Conservation (phyloP, 1,284 basidiomycete species). For the Cystobasidiaceae sp. region DNA sequence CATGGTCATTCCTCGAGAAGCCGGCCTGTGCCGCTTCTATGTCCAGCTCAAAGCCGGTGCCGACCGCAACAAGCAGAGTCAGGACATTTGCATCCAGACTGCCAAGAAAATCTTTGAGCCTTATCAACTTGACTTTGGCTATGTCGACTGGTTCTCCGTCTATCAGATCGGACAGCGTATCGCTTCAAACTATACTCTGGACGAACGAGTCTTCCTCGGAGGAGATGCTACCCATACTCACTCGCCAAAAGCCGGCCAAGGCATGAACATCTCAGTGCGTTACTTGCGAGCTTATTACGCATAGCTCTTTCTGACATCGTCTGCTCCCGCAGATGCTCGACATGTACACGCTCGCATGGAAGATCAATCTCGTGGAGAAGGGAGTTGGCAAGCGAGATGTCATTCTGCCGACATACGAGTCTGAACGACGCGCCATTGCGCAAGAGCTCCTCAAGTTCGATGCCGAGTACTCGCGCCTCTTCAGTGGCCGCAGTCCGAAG, state of each 20-base stretch:
- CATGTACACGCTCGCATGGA: conserved; percentile 49
- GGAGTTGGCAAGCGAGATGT: conserved; percentile 45
- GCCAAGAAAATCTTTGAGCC: conserved; percentile 49
- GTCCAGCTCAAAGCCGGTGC: conserved; percentile 40
- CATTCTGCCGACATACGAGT: conserved; percentile 48
- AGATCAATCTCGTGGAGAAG: conserved; percentile 50
- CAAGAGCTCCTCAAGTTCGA: conserved; percentile 49
- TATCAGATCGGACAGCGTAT: conserved; percentile 46
- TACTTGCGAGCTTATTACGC: not conserved
- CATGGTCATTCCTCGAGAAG: conserved; percentile 45
- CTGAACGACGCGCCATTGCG: conserved; percentile 47
- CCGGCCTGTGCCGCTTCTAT: conserved; percentile 43
- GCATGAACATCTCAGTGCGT: conserved; percentile 48
- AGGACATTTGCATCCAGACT: conserved; percentile 46
- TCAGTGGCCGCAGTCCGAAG: conserved; percentile 41
- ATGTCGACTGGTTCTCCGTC: conserved; percentile 48
- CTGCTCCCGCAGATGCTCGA: conserved; percentile 44
- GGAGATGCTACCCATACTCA: conserved; percentile 50
- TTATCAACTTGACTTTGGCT: conserved; percentile 48
- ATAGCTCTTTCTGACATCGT: not conserved
- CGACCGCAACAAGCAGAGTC: conserved; percentile 44
- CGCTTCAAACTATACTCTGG: conserved; percentile 42
- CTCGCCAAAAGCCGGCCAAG: conserved; percentile 44
- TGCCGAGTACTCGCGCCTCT: conserved; percentile 47
- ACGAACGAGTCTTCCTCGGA: conserved; percentile 46